Evolutionary conservation across 495 filamentous ascomycete species (phyloP).

Genomic region (Durotheca rogersii): DNA sequence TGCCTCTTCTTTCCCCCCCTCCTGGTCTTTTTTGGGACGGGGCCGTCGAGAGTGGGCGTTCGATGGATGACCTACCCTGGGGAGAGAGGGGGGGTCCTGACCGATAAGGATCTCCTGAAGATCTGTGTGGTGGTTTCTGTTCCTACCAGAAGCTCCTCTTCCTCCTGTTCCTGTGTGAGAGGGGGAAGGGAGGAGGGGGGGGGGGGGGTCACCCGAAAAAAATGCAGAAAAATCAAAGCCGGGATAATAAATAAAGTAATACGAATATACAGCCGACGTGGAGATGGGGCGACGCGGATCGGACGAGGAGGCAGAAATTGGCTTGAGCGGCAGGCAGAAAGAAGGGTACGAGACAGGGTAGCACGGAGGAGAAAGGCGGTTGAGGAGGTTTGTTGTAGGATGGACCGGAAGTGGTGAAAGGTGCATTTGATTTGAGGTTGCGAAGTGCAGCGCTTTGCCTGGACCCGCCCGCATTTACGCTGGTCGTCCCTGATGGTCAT

Average conservation of each 20-base stretch:
- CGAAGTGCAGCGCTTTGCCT: constrained; percentile 21
- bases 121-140: background rate
- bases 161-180: no score
- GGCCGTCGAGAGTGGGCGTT: background rate
- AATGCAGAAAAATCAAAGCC: background rate
- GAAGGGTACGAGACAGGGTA: background rate
- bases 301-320: constrained; percentile 3
- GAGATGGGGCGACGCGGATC: background rate
- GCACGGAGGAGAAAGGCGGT: background rate
- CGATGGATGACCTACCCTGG: background rate
- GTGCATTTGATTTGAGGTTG: constrained; percentile 18
- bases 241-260: background rate
- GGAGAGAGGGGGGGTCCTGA: background rate
- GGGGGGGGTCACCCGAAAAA: constrained; percentile 7
- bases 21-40: constrained; percentile 3
- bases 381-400: background rate
- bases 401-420: background rate
- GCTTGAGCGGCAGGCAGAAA: background rate
- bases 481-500: constrained; percentile 8
- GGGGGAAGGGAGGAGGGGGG: no score
- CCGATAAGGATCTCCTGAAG: constrained; percentile 6
- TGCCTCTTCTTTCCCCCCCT: constrained; percentile 7
- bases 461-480: constrained; percentile 10
- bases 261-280: no score
- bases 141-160: no score